A percentile compares a stretch with the other conserved stretches of the same genome.
These are phyloP conservation scores for Emergomyces orientalis DNA, from an alignment of 2,329 filamentous ascomycete genomes.

Conservation along the genomic window DNA sequence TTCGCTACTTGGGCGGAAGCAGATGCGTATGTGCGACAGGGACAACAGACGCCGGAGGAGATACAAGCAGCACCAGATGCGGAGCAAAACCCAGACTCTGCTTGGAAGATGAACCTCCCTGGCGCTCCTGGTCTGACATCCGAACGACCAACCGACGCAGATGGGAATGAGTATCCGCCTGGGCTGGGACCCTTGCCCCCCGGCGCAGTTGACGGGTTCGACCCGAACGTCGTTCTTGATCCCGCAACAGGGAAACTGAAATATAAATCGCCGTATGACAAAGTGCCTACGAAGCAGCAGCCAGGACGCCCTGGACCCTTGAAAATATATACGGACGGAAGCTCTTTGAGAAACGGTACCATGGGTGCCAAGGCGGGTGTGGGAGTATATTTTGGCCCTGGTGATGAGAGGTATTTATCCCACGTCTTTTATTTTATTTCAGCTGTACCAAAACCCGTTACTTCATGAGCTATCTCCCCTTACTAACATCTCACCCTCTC, in stretches of 20 bases:
- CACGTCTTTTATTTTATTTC: neutral
- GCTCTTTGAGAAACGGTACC: constrained; percentile 50
- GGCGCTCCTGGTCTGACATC: constrained; percentile 31
- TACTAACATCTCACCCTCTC: constrained; percentile 20
- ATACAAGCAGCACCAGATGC: neutral
- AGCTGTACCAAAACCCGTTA: neutral
- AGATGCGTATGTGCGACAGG: constrained; percentile 57
- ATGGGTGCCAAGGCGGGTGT: constrained; percentile 49
- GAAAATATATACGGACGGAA: constrained; percentile 56
- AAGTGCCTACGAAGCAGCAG: constrained; percentile 38
- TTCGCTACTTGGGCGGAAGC: constrained; percentile 63
- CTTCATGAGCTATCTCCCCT: neutral
- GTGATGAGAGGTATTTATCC: constrained; percentile 44
- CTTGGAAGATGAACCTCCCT: neutral
- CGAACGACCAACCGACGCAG: constrained; percentile 35
- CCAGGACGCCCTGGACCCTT: constrained; percentile 42
- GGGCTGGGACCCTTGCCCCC: constrained; percentile 48
- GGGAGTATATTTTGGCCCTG: constrained; percentile 55
- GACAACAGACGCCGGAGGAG: constrained; percentile 8
- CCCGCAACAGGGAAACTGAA: constrained; percentile 45
- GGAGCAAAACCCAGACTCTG: neutral
- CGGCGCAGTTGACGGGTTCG: constrained; percentile 53
- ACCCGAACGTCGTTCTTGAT: constrained; percentile 49
- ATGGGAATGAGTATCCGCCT: constrained; percentile 39
- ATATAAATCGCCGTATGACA: constrained; percentile 46